phyloP scores from a whole-genome alignment of 2,329 filamentous ascomycete genomes.

The Chalaropsis thielavioides region DNA sequence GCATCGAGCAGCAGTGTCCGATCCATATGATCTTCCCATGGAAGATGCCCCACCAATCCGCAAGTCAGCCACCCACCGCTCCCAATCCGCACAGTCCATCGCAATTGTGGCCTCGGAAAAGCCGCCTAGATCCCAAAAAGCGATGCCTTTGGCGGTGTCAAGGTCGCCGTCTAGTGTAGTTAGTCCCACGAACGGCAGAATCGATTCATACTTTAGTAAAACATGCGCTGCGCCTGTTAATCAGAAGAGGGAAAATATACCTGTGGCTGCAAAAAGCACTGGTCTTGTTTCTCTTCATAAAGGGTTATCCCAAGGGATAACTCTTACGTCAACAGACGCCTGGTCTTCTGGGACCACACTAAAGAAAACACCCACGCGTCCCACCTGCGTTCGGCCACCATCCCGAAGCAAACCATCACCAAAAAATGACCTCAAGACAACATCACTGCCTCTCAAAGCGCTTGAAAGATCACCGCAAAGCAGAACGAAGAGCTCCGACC shows the following conservation, averaged over 20 bases:
- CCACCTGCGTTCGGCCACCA: neutral
- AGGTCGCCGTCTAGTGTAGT: neutral
- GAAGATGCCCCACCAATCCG: conserved; percentile 14
- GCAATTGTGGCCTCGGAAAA: neutral
- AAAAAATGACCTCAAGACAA: neutral
- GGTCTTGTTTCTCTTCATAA: neutral
- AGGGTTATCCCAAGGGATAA: neutral
- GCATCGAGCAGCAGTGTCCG: conserved; percentile 7
- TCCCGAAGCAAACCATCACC: neutral
- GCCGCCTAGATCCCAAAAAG: neutral
- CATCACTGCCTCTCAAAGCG: neutral
- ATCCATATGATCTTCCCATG: conserved; percentile 17
- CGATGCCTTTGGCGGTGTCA: neutral
- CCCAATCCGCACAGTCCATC: neutral
- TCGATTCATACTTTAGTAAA: conserved; percentile 15
- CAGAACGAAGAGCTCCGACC: neutral
- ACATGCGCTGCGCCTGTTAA: neutral
- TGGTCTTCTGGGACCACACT: neutral
- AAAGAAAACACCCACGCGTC: neutral
- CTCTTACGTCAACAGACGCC: neutral
- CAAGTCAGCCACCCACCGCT: neutral
- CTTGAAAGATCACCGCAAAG: neutral
- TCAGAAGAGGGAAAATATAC: neutral
- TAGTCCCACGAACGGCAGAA: neutral
- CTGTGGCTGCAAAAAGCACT: neutral